Base-by-base conservation (phyloP, 31 red algal genomes). In the Pterothamnion heteromorphum region DNA sequence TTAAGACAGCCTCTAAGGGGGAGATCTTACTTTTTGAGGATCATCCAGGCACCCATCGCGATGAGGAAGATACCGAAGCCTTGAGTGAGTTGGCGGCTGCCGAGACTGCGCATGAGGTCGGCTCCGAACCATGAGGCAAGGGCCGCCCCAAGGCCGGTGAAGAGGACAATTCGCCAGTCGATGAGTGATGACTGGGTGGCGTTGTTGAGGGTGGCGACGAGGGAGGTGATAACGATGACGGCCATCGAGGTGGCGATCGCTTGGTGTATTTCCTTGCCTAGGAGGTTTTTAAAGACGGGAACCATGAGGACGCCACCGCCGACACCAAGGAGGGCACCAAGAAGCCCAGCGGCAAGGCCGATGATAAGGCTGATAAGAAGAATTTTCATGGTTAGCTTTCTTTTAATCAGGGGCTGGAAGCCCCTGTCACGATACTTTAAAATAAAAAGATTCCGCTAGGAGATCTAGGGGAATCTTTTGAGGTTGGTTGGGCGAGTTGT, bases 101-200 rank as follows among this genome's bases (percentile, higher is more conserved):
- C 30, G 20, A 83, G 80, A 83, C 80, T 32, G 20, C 80, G 80
- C 80, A 83, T 83, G 20, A 83, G 30, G 30, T 83, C 80, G 20
- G 80, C 80, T 26, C 80, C 80, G 80, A 83, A 83, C 80, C 80
- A 83, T 9, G 80, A 83, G 20, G 80, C 80, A 14, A 83, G 20
- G 20, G 80, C 80, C 80, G 80, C 80, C 21, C 80, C 80, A 14
- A 83, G 20, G 20, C 20, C 80, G 20, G 80, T 83, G 20, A 83
- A 14, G 20, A 24, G 20, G 20, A 83, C 80, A 14, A 83, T 26
- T 32, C 80, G 80, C 80, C 80, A 83, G 30, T 64, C 51, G 51
- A 64, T 64, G 14, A 64, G n/a, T 18, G 9, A 9, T n/a, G 51
- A 64, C 9, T 64, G 9, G 14, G n/a, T n/a, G 51, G 51, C 51